These are phyloP conservation scores for Rhytidiadelphus loreus DNA, from an alignment of 225 moss, liverwort and hornwort species.

Conservation along the genomic window DNA sequence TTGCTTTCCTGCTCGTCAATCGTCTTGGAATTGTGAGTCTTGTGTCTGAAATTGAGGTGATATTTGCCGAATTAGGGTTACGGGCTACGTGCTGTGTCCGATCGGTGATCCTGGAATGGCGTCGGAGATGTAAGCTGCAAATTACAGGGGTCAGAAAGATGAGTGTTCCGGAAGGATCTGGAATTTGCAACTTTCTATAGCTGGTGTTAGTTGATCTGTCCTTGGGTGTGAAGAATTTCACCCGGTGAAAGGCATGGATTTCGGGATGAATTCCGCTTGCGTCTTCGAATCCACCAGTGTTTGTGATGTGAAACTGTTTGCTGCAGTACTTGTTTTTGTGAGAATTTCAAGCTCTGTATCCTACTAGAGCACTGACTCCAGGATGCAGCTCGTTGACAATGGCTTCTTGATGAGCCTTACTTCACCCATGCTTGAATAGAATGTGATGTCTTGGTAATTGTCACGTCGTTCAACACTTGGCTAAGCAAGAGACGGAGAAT, in stretches of 20 bases:
- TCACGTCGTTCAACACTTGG: not conserved
- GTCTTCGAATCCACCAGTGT: not conserved
- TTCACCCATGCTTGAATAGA: not conserved
- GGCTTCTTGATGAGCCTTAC: not conserved
- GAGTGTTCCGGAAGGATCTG: not conserved
- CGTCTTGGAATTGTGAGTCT: not conserved
- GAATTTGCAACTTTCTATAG: not conserved
- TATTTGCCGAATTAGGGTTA: conserved; percentile 5
- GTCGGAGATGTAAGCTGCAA: not conserved
- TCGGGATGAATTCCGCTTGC: not conserved
- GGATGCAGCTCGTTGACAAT: not conserved
- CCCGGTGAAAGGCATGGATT: not conserved
- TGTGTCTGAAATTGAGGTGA: not conserved
- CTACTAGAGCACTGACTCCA: not conserved
- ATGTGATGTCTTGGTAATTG: not conserved
- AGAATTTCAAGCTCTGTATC: not conserved
- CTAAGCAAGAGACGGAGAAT: not conserved
- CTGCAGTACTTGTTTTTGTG: not conserved
- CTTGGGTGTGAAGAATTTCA: not conserved
- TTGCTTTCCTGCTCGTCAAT: not conserved
- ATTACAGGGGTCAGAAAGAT: not conserved
- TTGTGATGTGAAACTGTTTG: not conserved
- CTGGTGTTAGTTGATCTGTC: not conserved
- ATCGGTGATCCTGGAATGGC: not conserved
- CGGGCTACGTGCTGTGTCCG: not conserved